phyloP scores from a whole-genome alignment of 495 filamentous ascomycete genomes.

The Talaromyces trachyspermus region DNA sequence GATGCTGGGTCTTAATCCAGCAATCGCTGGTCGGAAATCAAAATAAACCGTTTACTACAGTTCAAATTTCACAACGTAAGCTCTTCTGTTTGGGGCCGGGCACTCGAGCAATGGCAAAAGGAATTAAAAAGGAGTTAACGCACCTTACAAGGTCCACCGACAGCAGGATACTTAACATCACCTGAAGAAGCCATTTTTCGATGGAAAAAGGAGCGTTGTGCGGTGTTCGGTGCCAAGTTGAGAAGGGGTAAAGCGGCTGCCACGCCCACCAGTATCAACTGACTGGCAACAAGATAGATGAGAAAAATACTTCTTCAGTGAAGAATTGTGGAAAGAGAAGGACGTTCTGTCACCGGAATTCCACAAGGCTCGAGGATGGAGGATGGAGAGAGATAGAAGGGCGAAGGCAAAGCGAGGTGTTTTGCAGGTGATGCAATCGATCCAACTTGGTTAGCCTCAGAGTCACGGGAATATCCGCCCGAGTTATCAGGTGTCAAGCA shows the following conservation, averaged over 20 bases:
- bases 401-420: conserved; percentile 3
- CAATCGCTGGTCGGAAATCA: conserved; percentile 23
- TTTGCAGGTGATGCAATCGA: conserved; percentile 5
- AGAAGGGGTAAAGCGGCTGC: too few relatives aligned
- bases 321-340: too few relatives aligned
- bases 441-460: too few relatives aligned
- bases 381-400: conserved; percentile 1
- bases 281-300: too few relatives aligned
- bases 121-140: conserved; percentile 11
- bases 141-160: conserved; percentile 38
- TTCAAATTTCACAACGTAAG: not conserved
- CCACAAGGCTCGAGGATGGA: not conserved
- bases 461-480: too few relatives aligned
- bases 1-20: conserved; percentile 23
- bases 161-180: conserved; percentile 37
- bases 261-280: too few relatives aligned
- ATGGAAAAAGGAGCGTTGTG: not conserved
- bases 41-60: conserved; percentile 13
- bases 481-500: too few relatives aligned
- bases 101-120: not conserved
- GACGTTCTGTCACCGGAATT: too few relatives aligned
- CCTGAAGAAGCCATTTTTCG: conserved; percentile 24
- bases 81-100: not conserved
- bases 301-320: too few relatives aligned
- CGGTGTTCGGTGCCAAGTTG: not conserved